A percentile compares a stretch with the other conserved stretches of the same genome.
Evolutionary conservation across 179 eudicot species (phyloP).

Genomic region (Amaranthus tricolor): DNA sequence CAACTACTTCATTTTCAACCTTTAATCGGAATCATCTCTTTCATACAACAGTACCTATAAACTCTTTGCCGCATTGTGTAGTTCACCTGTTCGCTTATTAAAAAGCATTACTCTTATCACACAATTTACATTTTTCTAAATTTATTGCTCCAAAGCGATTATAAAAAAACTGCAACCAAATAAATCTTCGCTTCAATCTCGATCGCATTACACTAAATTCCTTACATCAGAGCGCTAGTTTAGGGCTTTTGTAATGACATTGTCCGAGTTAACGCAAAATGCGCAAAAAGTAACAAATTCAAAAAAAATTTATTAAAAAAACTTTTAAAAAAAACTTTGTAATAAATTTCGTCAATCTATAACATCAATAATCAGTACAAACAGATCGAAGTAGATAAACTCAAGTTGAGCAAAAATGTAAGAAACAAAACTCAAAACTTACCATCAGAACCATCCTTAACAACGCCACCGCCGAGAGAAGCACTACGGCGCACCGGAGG

Average conservation of each 20-base stretch:
- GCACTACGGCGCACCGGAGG: constrained; percentile 61
- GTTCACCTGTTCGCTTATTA: no score
- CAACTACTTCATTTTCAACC: no score
- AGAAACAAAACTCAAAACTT: constrained; percentile 10
- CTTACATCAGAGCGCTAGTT: neutral
- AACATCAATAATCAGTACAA: neutral
- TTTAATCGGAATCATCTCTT: no score
- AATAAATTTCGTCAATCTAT: neutral
- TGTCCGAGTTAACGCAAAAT: neutral
- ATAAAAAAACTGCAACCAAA: neutral
- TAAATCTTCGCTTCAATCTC: neutral
- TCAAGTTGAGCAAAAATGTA: neutral
- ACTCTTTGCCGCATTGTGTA: no score
- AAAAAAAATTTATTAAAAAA: neutral
- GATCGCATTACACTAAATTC: neutral
- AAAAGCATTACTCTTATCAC: no score
- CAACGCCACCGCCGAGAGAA: constrained; percentile 29
- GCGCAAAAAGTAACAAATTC: neutral
- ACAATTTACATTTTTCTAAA: no score
- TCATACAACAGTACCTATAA: no score
- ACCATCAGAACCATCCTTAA: constrained; percentile 37
- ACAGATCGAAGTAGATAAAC: constrained; percentile 8
- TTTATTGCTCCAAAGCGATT: no score
- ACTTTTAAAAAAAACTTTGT: neutral
- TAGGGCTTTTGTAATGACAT: neutral